phyloP scores from a whole-genome alignment of 345 rosid genomes.

The Draba incana region DNA sequence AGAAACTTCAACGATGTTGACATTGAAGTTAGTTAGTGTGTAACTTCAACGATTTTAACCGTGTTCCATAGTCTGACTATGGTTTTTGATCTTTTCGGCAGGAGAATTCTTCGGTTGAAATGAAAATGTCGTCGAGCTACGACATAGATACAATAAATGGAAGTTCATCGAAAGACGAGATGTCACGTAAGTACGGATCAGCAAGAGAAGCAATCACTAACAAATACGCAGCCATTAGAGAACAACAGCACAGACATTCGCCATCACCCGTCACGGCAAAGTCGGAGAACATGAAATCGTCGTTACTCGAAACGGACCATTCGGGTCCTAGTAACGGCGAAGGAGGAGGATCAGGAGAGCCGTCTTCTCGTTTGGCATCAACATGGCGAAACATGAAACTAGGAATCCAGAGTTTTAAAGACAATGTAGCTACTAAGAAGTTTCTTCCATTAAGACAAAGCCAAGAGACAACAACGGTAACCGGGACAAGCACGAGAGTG shows the following conservation, averaged over 20 bases:
- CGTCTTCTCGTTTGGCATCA: conserved; percentile 61
- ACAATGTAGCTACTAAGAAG: conserved; percentile 67
- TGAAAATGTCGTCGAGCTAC: conserved; percentile 58
- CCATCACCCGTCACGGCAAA: conserved; percentile 53
- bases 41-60: background rate
- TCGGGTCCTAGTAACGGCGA: conserved; percentile 34
- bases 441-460: conserved; percentile 68
- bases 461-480: conserved; percentile 49
- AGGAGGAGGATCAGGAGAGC: conserved; percentile 37
- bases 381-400: conserved; percentile 89
- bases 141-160: conserved; percentile 46
- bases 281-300: conserved; percentile 65
- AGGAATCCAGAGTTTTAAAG: conserved; percentile 84
- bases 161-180: conserved; percentile 61
- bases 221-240: conserved; percentile 87
- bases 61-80: conserved; percentile 12
- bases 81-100: conserved; percentile 31
- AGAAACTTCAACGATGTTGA: conserved; percentile 80
- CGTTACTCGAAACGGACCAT: conserved; percentile 63
- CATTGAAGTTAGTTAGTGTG: conserved; percentile 59
- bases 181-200: conserved; percentile 59
- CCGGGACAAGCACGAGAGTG: conserved; percentile 20
- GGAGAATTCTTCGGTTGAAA: conserved; percentile 68
- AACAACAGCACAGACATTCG: conserved; percentile 52
- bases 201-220: conserved; percentile 82